Evolutionary conservation across 805 yeast genomes (phyloP), one percentile per base, ranked within the genome.

Genomic region (Cyberlindnera euphorbiiphila): DNA sequence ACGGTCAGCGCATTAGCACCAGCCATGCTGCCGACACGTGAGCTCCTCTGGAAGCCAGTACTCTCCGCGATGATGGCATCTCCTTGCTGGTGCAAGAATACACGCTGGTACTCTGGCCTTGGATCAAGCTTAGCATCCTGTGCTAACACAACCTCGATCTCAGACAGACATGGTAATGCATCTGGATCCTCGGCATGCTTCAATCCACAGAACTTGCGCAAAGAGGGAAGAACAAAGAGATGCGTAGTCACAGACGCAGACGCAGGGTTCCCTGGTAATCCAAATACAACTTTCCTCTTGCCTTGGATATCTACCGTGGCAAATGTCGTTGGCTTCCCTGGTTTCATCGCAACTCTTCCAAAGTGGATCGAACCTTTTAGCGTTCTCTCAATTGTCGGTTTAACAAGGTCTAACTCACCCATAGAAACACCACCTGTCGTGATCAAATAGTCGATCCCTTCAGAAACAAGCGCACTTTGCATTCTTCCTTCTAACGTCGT

Each of bases 381-480:
- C 9, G 41, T 43, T 24, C 65, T 50, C 40, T 70, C 72, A 17
- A 74, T 68, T 0, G 67, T 60, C 0, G 78, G 78, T 39, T 74
- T 74, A 27, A 74, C 49, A 12, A 72, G 55, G 49, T 74, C 80
- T 23, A 64, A 42, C 47, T 74, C 80, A 2, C 80, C 80, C 80
- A 74, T 74, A 1, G 80, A 74, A 2, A 74, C 80, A 17, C 80
- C 80, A 2, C 80, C 80, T 1, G 75, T 66, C 2, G 79, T 72
- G 25, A 74, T 59, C 25, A 74, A 45, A 25, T 65, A 65, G 39
- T 74, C 78, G 11, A 67, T 52, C 9, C 49, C 46, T 5, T 43
- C 23, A 2, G 40, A 27, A 5, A 46, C 40, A 17, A 68, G 53
- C 0, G 47, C 47, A 9, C 31, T 27, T 10, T 25, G 22, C 25